phyloP scores from a whole-genome alignment of 2,329 filamentous ascomycete species.

The Microsporum ferrugineum region DNA sequence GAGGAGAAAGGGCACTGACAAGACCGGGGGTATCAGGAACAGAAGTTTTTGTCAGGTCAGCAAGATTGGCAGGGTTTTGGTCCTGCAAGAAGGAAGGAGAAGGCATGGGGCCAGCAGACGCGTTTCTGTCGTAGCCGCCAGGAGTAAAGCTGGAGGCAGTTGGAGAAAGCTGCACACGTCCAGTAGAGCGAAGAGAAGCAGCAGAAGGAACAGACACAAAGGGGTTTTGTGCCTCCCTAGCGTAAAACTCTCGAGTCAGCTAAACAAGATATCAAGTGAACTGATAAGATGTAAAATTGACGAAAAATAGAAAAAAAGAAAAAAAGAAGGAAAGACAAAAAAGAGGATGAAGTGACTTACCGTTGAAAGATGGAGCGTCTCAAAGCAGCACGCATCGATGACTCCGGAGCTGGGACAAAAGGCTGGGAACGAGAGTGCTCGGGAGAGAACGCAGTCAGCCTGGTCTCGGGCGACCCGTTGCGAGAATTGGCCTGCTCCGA shows the following conservation, averaged over 20 bases:
- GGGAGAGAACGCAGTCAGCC: conserved; percentile 53
- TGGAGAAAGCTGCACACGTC: conserved; percentile 44
- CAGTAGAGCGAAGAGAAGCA: conserved; percentile 7
- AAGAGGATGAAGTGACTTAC: not conserved
- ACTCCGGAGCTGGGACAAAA: not conserved
- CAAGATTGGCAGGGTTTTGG: conserved; percentile 10
- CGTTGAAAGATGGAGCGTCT: not conserved
- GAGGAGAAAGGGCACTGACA: conserved; percentile 11
- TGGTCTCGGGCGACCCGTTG: conserved; percentile 54
- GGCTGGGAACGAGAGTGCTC: conserved; percentile 41
- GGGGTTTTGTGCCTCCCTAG: conserved; percentile 20
- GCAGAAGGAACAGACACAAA: conserved; percentile 18
- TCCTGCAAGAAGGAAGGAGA: conserved; percentile 6
- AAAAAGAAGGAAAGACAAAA: not conserved
- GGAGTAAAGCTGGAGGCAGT: conserved; percentile 54
- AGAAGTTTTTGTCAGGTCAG: conserved; percentile 17
- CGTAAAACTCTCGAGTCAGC: not conserved
- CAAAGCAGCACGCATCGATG: not conserved
- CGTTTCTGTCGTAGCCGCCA: conserved; percentile 19
- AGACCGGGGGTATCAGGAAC: conserved; percentile 14
- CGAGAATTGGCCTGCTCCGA: conserved; percentile 45
- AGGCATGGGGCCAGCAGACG: conserved; percentile 5
- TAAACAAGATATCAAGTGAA: not conserved
- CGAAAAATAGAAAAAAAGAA: conserved; percentile 2
- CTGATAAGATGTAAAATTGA: not conserved